phyloP scores from a whole-genome alignment of 495 filamentous ascomycete species.

The Copromyces sp. region DNA sequence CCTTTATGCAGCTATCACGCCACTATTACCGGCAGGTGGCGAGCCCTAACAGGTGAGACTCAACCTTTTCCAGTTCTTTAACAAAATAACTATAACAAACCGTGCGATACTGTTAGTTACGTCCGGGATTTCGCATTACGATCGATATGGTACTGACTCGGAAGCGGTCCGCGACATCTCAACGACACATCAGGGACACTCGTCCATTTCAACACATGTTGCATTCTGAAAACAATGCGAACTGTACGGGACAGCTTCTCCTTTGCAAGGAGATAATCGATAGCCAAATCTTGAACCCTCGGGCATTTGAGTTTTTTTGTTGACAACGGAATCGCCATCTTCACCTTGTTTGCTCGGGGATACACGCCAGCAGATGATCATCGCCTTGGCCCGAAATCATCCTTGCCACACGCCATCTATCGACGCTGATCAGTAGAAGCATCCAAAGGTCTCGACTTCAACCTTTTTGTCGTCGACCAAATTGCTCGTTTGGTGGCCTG shows the following conservation, averaged over 20 bases:
- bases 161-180: neutral
- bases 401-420: neutral
- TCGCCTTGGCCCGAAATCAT: neutral
- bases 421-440: neutral
- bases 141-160: neutral
- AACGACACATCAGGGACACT: neutral
- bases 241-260: neutral
- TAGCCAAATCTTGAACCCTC: neutral
- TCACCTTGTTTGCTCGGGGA: neutral
- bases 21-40: neutral
- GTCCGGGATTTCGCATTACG: neutral
- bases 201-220: neutral
- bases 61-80: neutral
- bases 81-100: accelerated
- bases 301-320: neutral
- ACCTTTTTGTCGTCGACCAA: neutral
- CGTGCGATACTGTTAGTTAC: neutral
- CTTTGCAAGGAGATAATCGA: neutral
- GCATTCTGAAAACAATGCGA: neutral
- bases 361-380: neutral
- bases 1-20: neutral
- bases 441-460: neutral
- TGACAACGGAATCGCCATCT: neutral
- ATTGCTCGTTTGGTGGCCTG: neutral
- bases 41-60: neutral